Base-by-base conservation (phyloP, 2,329 filamentous ascomycete genomes). In the Colletotrichum sp. region DNA sequence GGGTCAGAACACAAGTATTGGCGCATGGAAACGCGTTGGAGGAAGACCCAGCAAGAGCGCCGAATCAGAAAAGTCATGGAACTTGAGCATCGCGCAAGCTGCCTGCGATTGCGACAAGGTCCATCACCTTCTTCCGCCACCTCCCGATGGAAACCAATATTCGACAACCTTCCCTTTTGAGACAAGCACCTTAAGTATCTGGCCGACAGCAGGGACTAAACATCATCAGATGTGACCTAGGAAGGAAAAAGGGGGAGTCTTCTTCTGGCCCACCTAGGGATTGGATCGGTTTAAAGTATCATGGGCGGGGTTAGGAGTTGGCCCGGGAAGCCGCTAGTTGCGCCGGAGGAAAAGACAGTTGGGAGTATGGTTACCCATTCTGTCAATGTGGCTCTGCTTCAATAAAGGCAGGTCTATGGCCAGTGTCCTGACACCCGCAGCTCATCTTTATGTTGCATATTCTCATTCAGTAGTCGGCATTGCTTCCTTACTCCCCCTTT, bases 1-100 rank as follows among this genome's bases (percentile, higher is more conserved):
- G n/a, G 43, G 0, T 3, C n/a, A 12, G 1, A 22, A 8, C 43
- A 13, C n/a, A 22, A 52, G n/a, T 52, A 0, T 22, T 22, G 0
- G 43, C n/a, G 1, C 18, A 48, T 22, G n/a, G n/a, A 22, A 52
- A n/a, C 9, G 43, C n/a, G 43, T 52, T 52, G 10, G n/a, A 13
- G 6, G 9, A 52, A 52, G 43, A 52, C 12, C 2, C 0, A 22
- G n/a, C 18, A 52, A n/a, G 43, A 52, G 10, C n/a, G 10, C n/a
- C n/a, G 43, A 52, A 52, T 13, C n/a, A 52, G 43, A 12, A 13
- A 13, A 2, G 1, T 10, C 4, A 52, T 3, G 43, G 6, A 22
- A 5, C 1, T 52, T 52, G 43, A 13, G n/a, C 3, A 22, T 22
- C 0, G n/a, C 43, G 18, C n/a, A 8, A 52, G n/a, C n/a, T 13